phyloP scores from a whole-genome alignment of 2,329 filamentous ascomycete genomes.

The Macrophomina pseudophaseolina region DNA sequence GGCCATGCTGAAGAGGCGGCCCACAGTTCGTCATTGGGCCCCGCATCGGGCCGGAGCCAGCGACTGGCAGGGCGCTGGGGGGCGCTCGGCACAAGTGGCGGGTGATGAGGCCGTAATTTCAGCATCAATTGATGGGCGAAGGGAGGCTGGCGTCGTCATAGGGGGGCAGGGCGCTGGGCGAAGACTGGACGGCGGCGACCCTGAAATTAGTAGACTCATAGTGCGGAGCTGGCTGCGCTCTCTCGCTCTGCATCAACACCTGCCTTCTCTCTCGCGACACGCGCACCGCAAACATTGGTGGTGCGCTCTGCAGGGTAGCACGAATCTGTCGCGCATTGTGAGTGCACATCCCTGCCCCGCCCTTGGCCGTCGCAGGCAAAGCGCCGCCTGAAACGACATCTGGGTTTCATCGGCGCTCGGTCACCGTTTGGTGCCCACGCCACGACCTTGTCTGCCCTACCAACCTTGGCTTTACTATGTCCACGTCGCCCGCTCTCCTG shows the following conservation, averaged over 20 bases:
- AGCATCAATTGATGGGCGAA: slow-evolving; percentile 18
- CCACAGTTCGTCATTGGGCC: slow-evolving; percentile 21
- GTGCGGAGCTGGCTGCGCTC: background rate
- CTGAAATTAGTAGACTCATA: slow-evolving; percentile 5
- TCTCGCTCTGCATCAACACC: background rate
- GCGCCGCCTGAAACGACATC: slow-evolving; percentile 16
- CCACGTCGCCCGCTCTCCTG: slow-evolving; percentile 8
- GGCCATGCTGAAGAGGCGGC: background rate
- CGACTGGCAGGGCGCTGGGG: background rate
- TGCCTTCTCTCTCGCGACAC: background rate
- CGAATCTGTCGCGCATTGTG: slow-evolving; percentile 12
- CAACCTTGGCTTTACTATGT: slow-evolving; percentile 14
- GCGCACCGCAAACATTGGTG: background rate
- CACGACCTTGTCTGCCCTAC: slow-evolving; percentile 14
- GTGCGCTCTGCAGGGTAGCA: background rate
- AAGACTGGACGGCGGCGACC: background rate
- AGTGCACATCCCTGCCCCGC: slow-evolving; percentile 18
- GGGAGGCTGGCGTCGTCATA: slow-evolving; percentile 23
- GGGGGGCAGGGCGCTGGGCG: background rate
- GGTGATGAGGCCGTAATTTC: slow-evolving; percentile 17
- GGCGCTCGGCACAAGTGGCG: slow-evolving; percentile 4
- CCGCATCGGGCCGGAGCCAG: background rate
- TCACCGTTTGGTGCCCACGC: slow-evolving; percentile 21
- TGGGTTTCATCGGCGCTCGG: slow-evolving; percentile 24
- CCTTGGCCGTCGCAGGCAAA: slow-evolving; percentile 4